A percentile compares a stretch with the other conserved stretches of the same genome.
phyloP scores from a whole-genome alignment of 2,329 filamentous ascomycete genomes.

The Golovinomyces cichoracearum region DNA sequence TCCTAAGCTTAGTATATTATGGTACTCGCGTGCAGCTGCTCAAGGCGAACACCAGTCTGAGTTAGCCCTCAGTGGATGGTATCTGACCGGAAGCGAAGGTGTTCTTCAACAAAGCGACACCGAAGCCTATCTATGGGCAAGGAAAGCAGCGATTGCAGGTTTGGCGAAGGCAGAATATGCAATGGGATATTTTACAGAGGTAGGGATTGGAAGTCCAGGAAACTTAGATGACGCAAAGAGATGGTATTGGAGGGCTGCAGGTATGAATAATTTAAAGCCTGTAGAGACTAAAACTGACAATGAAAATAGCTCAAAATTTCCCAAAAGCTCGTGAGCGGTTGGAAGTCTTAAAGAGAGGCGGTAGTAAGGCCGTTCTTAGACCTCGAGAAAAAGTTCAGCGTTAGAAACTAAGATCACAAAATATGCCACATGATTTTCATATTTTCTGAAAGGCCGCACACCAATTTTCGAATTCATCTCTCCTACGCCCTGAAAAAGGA shows the following conservation, averaged over 20 bases:
- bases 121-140: conserved; percentile 89
- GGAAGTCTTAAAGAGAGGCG: conserved; percentile 67
- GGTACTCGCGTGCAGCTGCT: conserved; percentile 75
- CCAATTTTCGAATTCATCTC: too few species aligned
- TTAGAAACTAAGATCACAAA: conserved; percentile 15
- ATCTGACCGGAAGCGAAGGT: conserved; percentile 69
- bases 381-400: conserved; percentile 56
- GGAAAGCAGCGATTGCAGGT: conserved; percentile 71
- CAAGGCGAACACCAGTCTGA: conserved; percentile 91
- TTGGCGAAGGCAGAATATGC: conserved; percentile 89
- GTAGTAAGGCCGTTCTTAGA: conserved; percentile 41
- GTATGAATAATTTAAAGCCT: conserved; percentile 30
- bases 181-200: conserved; percentile 93
- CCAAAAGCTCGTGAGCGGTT: conserved; percentile 77
- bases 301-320: conserved; percentile 55
- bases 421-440: background rate
- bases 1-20: conserved; percentile 61
- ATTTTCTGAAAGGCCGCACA: too few species aligned
- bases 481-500: too few species aligned
- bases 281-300: conserved; percentile 1
- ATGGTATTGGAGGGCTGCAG: conserved; percentile 93
- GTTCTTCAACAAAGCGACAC: conserved; percentile 80
- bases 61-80: conserved; percentile 69
- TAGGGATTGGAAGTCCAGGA: conserved; percentile 65
- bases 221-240: conserved; percentile 87